phyloP scores from a whole-genome alignment of 208 protist species.

The Leishmania guyanensis region DNA sequence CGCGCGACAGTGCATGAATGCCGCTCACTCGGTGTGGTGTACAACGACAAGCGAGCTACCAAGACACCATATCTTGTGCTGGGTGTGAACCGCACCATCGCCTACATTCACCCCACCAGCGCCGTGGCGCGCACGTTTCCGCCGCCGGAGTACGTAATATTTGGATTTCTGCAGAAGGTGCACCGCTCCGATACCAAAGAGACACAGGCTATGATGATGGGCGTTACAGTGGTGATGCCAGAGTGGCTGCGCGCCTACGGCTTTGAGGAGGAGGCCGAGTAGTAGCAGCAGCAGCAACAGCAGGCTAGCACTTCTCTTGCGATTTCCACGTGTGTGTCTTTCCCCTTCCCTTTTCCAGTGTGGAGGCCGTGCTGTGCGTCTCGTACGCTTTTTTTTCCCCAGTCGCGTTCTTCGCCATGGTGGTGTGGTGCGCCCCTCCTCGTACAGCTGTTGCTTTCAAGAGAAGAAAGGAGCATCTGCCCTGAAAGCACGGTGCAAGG shows the following conservation, averaged over 20 bases:
- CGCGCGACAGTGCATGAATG: constrained; percentile 90
- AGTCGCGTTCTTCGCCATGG: neutral
- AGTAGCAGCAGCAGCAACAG: neutral
- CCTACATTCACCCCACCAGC: constrained; percentile 87
- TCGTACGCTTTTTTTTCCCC: neutral
- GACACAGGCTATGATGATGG: constrained; percentile 85
- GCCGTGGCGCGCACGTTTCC: constrained; percentile 81
- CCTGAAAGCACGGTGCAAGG: neutral
- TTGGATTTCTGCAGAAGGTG: constrained; percentile 74
- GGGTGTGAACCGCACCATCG: constrained; percentile 55
- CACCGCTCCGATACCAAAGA: constrained; percentile 76
- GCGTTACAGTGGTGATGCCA: constrained; percentile 83
- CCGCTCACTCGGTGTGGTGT: constrained; percentile 78
- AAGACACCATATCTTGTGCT: constrained; percentile 82
- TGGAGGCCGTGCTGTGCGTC: neutral
- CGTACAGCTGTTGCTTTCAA: neutral
- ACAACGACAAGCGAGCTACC: constrained; percentile 82
- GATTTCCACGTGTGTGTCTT: neutral
- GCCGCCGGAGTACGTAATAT: constrained; percentile 89
- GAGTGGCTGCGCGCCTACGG: constrained; percentile 85
- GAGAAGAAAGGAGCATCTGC: neutral
- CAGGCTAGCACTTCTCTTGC: neutral
- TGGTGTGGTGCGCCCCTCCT: neutral
- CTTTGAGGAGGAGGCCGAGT: constrained; percentile 39
- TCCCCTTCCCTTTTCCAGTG: neutral